Conservation (phyloP, 1,284 basidiomycete species). For the Tilletia setariae region DNA sequence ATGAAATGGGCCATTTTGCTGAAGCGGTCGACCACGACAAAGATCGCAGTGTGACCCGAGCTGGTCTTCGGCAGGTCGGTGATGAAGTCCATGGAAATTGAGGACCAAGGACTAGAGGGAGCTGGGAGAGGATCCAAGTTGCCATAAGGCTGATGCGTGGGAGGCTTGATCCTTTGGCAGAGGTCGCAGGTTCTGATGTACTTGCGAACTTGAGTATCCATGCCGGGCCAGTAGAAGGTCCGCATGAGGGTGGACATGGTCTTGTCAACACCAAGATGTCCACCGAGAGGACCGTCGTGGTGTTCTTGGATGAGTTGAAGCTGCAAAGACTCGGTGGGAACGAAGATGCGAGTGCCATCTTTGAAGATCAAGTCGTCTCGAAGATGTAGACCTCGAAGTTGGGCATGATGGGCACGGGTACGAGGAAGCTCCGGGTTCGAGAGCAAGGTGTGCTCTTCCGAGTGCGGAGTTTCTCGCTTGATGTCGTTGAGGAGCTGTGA, state of each 20-base stretch:
- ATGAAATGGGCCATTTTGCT: conserved; percentile 24
- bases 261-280: no score
- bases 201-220: no score
- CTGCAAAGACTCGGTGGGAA: background rate
- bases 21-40: conserved; percentile 20
- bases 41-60: no score
- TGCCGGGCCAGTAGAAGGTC: no score
- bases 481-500: background rate
- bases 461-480: background rate
- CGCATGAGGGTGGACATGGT: no score
- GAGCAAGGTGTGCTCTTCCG: background rate
- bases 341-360: background rate
- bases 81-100: conserved; percentile 13
- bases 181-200: no score
- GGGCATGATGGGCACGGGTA: background rate
- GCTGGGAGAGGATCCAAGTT: background rate
- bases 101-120: conserved; percentile 7
- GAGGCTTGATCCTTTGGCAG: no score
- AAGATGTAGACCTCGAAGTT: background rate
- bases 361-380: conserved; percentile 2
- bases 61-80: no score
- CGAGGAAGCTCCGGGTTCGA: background rate
- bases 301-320: conserved; percentile 27
- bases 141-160: no score
- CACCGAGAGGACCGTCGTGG: conserved; percentile 41